phyloP scores from a whole-genome alignment of 768 basidiomycete genomes.

The Lactifluus piperatus region DNA sequence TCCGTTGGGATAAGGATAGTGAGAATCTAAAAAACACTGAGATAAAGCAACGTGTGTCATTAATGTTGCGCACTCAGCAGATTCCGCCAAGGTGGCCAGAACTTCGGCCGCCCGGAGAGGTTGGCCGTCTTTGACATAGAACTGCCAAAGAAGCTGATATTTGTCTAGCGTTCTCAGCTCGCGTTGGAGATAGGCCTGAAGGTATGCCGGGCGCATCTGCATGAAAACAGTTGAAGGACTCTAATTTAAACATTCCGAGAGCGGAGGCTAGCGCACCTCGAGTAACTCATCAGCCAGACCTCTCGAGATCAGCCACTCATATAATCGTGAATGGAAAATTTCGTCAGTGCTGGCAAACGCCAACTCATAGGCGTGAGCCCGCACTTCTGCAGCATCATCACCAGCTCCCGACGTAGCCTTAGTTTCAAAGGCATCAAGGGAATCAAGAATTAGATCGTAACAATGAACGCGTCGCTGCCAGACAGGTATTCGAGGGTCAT shows the following conservation, averaged over 20 bases:
- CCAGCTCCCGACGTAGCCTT: conserved; percentile 33
- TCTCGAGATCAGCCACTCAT: conserved; percentile 85
- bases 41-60: not conserved
- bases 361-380: conserved; percentile 77
- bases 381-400: conserved; percentile 52
- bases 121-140: conserved; percentile 88
- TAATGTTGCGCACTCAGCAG: conserved; percentile 52
- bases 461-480: conserved; percentile 60
- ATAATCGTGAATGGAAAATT: conserved; percentile 88
- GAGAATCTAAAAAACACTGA: conserved; percentile 41
- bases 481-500: conserved; percentile 41
- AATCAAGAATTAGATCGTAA: conserved; percentile 78
- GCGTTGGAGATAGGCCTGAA: conserved; percentile 80
- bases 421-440: conserved; percentile 70
- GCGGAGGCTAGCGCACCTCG: conserved; percentile 48
- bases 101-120: conserved; percentile 84
- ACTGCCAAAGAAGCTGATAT: conserved; percentile 91
- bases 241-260: not conserved
- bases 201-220: conserved; percentile 78
- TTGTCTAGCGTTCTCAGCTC: conserved; percentile 76
- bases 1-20: conserved; percentile 57
- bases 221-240: conserved; percentile 1
- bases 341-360: conserved; percentile 82
- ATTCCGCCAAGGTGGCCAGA: conserved; percentile 74
- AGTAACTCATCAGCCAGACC: conserved; percentile 81